Percentiles rank a stretch among this genome's conserved stretches.
These are phyloP conservation scores for Dryas octopetala DNA, from an alignment of 306 rosid species.

Conservation along the genomic window DNA sequence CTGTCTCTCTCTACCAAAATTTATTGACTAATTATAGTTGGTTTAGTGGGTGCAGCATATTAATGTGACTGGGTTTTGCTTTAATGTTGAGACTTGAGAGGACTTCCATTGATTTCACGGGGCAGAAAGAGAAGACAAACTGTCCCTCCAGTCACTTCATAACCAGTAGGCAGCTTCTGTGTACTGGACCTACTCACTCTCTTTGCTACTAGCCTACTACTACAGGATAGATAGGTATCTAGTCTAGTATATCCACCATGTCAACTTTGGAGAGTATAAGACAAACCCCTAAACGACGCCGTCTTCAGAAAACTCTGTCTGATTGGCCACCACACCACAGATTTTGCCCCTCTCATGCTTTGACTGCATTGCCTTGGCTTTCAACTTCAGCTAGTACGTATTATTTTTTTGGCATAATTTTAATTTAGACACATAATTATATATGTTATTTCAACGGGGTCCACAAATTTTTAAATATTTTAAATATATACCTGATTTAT, in stretches of 20 bases:
- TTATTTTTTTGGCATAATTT: too few relatives aligned
- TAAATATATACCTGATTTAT: too few relatives aligned
- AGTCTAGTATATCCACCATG: neutral
- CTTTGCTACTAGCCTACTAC: neutral
- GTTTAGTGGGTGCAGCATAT: conserved; percentile 30
- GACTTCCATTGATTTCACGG: conserved; percentile 43
- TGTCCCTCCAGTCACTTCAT: conserved; percentile 73
- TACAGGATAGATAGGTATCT: conserved; percentile 19
- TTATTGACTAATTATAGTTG: conserved; percentile 29
- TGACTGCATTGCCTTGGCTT: neutral
- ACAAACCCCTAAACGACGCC: conserved; percentile 18
- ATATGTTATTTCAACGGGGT: too few relatives aligned
- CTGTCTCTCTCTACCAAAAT: conserved; percentile 10
- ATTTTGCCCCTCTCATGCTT: neutral
- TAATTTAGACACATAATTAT: too few relatives aligned
- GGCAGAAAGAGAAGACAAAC: conserved; percentile 41
- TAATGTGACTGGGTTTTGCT: conserved; percentile 39
- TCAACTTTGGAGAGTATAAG: neutral
- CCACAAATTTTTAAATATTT: too few relatives aligned
- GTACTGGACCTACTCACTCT: conserved; percentile 42
- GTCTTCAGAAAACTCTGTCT: conserved; percentile 3
- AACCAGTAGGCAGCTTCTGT: conserved; percentile 40
- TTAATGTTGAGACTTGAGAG: conserved; percentile 19
- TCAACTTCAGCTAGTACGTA: neutral
- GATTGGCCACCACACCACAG: neutral